Conservation (phyloP, 164 flowering plant genomes). For the Macadamia integrifolia region DNA sequence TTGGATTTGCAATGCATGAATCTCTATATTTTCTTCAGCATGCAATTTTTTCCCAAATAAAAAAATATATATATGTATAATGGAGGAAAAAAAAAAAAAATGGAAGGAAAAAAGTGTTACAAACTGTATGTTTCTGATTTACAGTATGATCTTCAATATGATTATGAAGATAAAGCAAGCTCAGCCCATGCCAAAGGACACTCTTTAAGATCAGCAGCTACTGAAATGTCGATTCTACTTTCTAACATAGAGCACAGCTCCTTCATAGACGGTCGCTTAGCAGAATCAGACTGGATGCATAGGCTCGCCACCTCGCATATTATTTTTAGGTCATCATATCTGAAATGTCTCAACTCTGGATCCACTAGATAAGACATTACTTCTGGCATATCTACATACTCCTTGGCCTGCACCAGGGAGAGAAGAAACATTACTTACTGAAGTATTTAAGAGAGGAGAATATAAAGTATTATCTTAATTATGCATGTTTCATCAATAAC, state of each 20-base stretch:
- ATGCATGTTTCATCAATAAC: too few species aligned
- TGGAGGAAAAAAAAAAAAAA: conserved; percentile 1
- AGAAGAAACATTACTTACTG: neutral
- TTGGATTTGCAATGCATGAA: conserved; percentile 12
- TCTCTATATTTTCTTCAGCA: conserved; percentile 16
- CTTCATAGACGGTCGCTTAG: conserved; percentile 49
- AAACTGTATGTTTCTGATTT: conserved; percentile 21
- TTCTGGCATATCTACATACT: conserved; percentile 64
- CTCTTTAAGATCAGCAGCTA: conserved; percentile 55
- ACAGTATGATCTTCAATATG: conserved; percentile 32
- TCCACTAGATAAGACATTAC: conserved; percentile 66
- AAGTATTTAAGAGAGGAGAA: neutral
- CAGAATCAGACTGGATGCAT: conserved; percentile 45
- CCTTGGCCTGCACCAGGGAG: conserved; percentile 61
- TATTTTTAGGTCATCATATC: conserved; percentile 58
- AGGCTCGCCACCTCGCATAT: conserved; percentile 65
- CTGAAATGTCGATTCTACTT: conserved; percentile 51
- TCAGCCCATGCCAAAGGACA: conserved; percentile 98
- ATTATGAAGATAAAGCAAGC: conserved; percentile 66
- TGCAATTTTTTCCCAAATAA: conserved; percentile 22
- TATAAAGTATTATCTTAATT: neutral
- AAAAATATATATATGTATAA: too few species aligned
- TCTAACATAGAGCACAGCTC: conserved; percentile 55
- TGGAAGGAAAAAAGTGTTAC: conserved; percentile 13
- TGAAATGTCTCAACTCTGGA: conserved; percentile 68